Percentiles rank a stretch among this genome's conserved stretches.
These are phyloP conservation scores for Earliella scabrosa DNA, from an alignment of 1,284 basidiomycete genomes.

Conservation along the genomic window DNA sequence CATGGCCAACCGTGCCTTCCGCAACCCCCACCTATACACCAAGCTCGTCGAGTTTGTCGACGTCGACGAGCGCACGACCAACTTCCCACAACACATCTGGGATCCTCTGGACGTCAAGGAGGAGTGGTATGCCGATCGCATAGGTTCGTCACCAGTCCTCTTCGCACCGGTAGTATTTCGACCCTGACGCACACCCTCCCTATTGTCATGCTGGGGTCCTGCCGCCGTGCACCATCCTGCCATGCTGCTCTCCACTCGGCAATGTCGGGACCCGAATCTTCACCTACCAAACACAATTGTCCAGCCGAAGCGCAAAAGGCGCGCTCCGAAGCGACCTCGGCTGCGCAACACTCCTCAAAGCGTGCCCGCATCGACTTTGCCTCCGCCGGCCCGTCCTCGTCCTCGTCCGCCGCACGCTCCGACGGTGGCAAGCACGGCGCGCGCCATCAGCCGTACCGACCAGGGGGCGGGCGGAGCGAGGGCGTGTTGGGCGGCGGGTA, in stretches of 20 bases:
- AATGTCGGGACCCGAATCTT: no score
- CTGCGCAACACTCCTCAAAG: constrained; percentile 52
- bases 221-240: not conserved
- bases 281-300: not conserved
- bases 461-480: constrained; percentile 3
- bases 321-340: constrained; percentile 58
- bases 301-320: constrained; percentile 53
- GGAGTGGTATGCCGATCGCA: constrained; percentile 72
- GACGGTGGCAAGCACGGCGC: constrained; percentile 6
- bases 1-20: constrained; percentile 87
- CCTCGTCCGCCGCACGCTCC: constrained; percentile 9
- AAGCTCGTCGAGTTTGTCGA: constrained; percentile 92
- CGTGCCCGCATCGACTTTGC: constrained; percentile 64
- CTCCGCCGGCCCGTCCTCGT: constrained; percentile 21
- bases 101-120: constrained; percentile 61
- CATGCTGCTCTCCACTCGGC: no score
- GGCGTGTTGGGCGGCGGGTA: constrained; percentile 24
- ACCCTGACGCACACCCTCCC: not conserved
- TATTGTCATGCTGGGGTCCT: no score
- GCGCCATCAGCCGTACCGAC: constrained; percentile 22
- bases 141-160: constrained; percentile 53
- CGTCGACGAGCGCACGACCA: constrained; percentile 84
- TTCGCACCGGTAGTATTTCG: not conserved
- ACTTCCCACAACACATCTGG: constrained; percentile 78
- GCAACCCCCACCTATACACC: constrained; percentile 93